A percentile compares a stretch with the other conserved stretches of the same genome.
Conservation (phyloP, 176 grass and related monocot species). For the Triticum urartu region DNA sequence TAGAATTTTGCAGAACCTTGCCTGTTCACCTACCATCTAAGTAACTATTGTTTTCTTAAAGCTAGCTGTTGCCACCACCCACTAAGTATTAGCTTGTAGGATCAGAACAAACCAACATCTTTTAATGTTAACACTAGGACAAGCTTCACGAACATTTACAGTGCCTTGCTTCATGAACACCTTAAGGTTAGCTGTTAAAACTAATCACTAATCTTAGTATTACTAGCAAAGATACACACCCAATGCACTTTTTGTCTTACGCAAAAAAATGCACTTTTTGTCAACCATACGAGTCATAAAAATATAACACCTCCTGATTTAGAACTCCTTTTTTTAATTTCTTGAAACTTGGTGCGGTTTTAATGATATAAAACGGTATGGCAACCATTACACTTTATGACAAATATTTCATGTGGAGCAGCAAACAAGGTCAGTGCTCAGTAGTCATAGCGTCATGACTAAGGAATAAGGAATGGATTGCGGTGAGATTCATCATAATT, state of each 20-base stretch:
- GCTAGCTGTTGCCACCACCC: neutral
- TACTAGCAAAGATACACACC: neutral
- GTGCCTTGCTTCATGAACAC: neutral
- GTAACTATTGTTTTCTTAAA: neutral
- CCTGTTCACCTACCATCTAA: neutral
- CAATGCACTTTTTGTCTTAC: neutral
- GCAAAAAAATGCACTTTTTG: neutral
- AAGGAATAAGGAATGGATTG: too few relatives aligned
- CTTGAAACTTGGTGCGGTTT: neutral
- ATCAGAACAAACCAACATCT: neutral
- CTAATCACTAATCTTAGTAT: neutral
- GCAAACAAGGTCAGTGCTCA: neutral
- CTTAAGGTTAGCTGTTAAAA: neutral
- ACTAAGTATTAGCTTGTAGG: neutral
- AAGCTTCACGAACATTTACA: constrained; percentile 7
- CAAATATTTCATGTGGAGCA: neutral
- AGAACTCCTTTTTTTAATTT: neutral
- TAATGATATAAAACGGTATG: neutral
- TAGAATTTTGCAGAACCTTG: neutral
- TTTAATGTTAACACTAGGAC: constrained; percentile 4
- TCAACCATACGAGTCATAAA: neutral
- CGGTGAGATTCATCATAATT: too few relatives aligned
- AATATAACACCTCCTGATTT: neutral
- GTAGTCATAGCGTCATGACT: neutral
- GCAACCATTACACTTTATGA: neutral